Percentiles rank a stretch among this genome's conserved stretches.
phyloP scores from a whole-genome alignment of 202 grass and related monocot genomes.

The Digitaria exilis region DNA sequence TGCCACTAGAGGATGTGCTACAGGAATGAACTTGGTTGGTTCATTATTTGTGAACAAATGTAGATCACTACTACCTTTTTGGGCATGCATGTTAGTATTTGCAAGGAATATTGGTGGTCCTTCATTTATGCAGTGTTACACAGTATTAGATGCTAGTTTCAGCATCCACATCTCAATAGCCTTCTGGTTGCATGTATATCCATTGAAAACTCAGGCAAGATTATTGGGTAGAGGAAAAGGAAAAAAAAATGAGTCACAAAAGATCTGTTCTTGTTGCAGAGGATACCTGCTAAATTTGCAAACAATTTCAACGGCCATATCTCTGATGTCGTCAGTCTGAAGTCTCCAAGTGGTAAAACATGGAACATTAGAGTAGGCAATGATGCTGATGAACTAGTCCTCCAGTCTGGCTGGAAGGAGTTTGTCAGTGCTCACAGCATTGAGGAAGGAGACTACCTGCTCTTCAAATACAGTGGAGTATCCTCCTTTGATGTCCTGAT shows the following conservation, averaged over 20 bases:
- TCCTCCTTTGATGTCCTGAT: conserved; percentile 68
- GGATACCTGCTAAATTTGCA: conserved; percentile 52
- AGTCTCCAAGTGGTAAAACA: conserved; percentile 31
- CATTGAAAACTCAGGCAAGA: background rate
- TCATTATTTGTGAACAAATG: background rate
- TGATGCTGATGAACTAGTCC: conserved; percentile 1
- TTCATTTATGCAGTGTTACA: background rate
- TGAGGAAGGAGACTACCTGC: conserved; percentile 43
- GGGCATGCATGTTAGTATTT: background rate
- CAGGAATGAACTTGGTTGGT: background rate
- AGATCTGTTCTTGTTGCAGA: conserved; percentile 16
- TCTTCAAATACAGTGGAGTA: conserved; percentile 51
- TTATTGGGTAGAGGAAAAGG: background rate
- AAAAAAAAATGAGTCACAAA: too few relatives aligned
- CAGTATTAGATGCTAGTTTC: background rate
- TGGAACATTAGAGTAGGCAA: conserved; percentile 44
- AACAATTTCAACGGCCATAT: conserved; percentile 58
- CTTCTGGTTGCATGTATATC: background rate
- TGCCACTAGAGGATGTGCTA: background rate
- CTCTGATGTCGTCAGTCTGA: conserved; percentile 42
- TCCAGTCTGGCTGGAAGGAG: conserved; percentile 61
- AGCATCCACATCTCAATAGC: background rate
- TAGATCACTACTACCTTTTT: background rate
- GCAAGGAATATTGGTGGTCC: background rate
- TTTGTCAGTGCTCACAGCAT: conserved; percentile 49